These are phyloP conservation scores for Saccharomycopsis malanga DNA, from an alignment of 805 yeast species.

Conservation along the genomic window DNA sequence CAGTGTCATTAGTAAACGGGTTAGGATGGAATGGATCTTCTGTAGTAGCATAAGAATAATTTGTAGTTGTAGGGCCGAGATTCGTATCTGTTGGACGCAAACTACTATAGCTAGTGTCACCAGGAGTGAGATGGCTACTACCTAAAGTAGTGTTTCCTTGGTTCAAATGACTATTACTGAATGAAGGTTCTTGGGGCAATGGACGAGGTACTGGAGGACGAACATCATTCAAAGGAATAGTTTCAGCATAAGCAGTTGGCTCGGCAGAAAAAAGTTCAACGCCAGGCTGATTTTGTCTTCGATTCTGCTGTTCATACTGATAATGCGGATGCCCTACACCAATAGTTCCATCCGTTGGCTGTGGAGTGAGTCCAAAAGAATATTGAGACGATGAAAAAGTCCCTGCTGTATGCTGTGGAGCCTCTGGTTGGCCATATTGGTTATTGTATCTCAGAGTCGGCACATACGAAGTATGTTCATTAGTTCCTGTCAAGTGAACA, in stretches of 20 bases:
- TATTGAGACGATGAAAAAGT: not conserved
- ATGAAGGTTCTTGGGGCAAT: conserved; percentile 4
- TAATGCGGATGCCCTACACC: too few relatives aligned
- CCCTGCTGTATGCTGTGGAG: not conserved
- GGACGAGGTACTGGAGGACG: not conserved
- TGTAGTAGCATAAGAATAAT: not conserved
- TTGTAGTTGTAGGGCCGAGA: not conserved
- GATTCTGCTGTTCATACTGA: not conserved
- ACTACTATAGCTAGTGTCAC: not conserved
- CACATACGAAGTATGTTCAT: not conserved
- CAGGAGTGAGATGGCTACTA: not conserved
- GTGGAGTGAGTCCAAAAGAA: not conserved
- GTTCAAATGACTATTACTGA: too few relatives aligned
- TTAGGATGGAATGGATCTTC: conserved; percentile 6
- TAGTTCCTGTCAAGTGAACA: not conserved
- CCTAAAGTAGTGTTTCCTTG: not conserved
- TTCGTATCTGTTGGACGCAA: not conserved
- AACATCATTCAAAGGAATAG: not conserved
- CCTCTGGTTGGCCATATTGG: not conserved
- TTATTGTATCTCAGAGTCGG: not conserved
- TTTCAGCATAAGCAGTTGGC: not conserved
- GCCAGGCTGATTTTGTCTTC: not conserved
- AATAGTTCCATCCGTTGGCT: not conserved
- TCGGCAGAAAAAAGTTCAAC: not conserved
- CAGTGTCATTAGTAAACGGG: conserved; percentile 2